phyloP scores from a whole-genome alignment of 2,329 filamentous ascomycete genomes.

The Chaetomium globosum region DNA sequence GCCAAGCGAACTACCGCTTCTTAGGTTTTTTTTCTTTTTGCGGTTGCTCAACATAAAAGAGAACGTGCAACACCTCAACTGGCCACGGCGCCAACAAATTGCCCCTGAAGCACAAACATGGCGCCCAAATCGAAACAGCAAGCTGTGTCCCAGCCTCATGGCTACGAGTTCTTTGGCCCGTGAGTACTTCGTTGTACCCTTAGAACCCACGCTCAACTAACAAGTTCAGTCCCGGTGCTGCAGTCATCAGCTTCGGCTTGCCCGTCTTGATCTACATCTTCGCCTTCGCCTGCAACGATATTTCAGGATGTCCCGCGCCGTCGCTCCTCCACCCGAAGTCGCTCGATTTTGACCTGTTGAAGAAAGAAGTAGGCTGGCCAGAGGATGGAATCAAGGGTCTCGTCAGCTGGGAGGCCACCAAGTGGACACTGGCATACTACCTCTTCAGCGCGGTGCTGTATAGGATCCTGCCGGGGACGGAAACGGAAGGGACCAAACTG shows the following conservation, averaged over 20 bases:
- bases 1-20: background rate
- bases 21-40: background rate
- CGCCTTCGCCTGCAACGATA: conserved; percentile 86
- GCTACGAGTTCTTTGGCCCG: conserved; percentile 59
- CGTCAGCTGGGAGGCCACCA: conserved; percentile 67
- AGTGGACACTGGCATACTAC: conserved; percentile 78
- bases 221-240: conserved; percentile 67
- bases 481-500: conserved; percentile 71
- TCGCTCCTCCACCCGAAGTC: conserved; percentile 73
- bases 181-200: conserved; percentile 36
- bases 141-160: conserved; percentile 43
- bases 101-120: conserved; percentile 24
- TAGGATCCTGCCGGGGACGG: conserved; percentile 72
- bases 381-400: conserved; percentile 69
- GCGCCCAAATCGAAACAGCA: conserved; percentile 32
- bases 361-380: conserved; percentile 81
- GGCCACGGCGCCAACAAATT: background rate
- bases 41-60: background rate
- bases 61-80: background rate
- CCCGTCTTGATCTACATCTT: conserved; percentile 78
- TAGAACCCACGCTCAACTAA: background rate
- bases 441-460: conserved; percentile 74
- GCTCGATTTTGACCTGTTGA: conserved; percentile 71
- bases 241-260: conserved; percentile 76
- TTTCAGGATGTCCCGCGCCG: conserved; percentile 86